Conservation (phyloP, 1,284 basidiomycete species). For the Phellopilus nigrolimitatus region DNA sequence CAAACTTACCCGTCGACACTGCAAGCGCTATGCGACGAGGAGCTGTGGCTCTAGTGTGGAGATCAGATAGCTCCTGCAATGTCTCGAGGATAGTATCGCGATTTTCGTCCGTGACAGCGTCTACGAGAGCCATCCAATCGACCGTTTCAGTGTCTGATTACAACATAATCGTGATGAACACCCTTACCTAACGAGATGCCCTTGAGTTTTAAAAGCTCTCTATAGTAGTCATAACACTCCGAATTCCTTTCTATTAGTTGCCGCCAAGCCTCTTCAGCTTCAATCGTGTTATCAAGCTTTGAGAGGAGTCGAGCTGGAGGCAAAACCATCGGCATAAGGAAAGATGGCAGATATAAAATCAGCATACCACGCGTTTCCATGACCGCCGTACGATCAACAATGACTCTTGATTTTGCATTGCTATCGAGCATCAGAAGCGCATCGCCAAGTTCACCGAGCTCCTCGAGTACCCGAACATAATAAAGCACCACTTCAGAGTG, state of each 20-base stretch:
- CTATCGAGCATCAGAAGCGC: conserved; percentile 61
- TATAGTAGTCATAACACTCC: conserved; percentile 81
- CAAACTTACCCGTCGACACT: conserved; percentile 48
- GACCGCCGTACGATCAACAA: conserved; percentile 69
- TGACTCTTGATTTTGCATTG: conserved; percentile 58
- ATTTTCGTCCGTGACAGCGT: conserved; percentile 43
- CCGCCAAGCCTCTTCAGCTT: conserved; percentile 77
- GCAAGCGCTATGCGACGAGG: conserved; percentile 71
- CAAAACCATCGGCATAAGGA: conserved; percentile 17
- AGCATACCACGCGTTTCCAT: conserved; percentile 66
- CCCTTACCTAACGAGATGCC: conserved; percentile 59
- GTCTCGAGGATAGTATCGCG: conserved; percentile 51
- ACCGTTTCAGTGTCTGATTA: background rate
- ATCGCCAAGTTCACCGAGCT: conserved; percentile 61
- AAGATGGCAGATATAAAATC: conserved; percentile 2
- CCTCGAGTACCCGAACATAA: conserved; percentile 76
- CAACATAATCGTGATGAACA: background rate
- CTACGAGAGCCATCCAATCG: conserved; percentile 28
- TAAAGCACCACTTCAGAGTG: conserved; percentile 85
- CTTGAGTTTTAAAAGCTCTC: conserved; percentile 63
- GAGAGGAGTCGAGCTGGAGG: conserved; percentile 63
- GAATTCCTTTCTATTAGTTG: conserved; percentile 82
- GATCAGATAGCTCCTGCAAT: conserved; percentile 55
- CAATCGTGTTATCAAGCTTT: conserved; percentile 54
- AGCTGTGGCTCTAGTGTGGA: conserved; percentile 66